Evolutionary conservation across 139 green algal genomes (phyloP).

Genomic region (Coelastrella sp.): DNA sequence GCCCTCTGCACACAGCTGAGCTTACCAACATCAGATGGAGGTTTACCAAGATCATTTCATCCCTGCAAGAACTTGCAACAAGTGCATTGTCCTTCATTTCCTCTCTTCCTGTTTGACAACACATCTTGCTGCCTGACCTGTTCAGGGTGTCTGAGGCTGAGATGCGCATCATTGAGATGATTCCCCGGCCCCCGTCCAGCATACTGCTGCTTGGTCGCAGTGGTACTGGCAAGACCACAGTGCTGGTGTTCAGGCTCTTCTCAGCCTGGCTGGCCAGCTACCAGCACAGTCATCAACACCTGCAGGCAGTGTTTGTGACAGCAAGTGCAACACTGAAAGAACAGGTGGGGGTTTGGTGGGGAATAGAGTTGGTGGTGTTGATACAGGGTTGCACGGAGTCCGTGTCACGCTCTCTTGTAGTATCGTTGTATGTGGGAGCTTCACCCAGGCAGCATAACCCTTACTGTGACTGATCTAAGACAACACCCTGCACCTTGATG

Average conservation of each 20-base stretch:
- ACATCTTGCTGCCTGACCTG: background rate
- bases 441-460: no score
- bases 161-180: conserved; percentile 71
- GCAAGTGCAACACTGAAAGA: conserved; percentile 77
- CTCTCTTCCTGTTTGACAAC: no score
- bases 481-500: no score
- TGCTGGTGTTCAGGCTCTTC: conserved; percentile 74
- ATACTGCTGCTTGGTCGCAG: conserved; percentile 82
- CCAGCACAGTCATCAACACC: conserved; percentile 43
- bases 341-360: conserved; percentile 57
- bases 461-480: no score
- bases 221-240: conserved; percentile 87
- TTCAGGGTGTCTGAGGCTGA: conserved; percentile 65
- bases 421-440: no score
- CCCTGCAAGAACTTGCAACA: background rate
- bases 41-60: no score
- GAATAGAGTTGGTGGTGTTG: no score
- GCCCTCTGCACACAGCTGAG: no score
- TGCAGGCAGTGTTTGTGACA: conserved; percentile 76
- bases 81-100: no score
- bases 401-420: no score
- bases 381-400: no score
- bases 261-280: conserved; percentile 60
- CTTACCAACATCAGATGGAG: no score
- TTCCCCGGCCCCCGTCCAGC: conserved; percentile 54